Conservation (phyloP, 2,329 filamentous ascomycete genomes). For the Fusarium tupiense region DNA sequence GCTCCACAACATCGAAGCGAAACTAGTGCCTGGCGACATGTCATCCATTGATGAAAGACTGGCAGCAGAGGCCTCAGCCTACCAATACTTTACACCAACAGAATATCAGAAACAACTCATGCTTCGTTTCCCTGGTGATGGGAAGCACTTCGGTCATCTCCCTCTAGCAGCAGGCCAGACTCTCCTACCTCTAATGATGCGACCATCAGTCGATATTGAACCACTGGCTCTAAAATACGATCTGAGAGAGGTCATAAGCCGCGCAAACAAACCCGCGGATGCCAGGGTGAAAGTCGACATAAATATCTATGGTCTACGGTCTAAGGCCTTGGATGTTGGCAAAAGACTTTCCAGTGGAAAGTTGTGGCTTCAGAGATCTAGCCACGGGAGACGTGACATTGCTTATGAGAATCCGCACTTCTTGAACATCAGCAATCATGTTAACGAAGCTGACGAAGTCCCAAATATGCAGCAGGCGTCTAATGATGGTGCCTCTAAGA, state of each 20-base stretch:
- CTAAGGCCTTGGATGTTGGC: background rate
- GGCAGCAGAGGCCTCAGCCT: background rate
- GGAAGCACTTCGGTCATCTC: background rate
- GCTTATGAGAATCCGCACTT: slow-evolving; percentile 9
- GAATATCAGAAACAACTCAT: slow-evolving; percentile 2
- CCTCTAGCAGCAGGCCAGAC: background rate
- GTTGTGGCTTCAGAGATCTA: slow-evolving; percentile 5
- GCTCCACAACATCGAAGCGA: slow-evolving; percentile 17
- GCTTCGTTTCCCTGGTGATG: slow-evolving; percentile 1
- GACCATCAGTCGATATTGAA: background rate
- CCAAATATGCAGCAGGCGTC: background rate
- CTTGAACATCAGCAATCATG: background rate
- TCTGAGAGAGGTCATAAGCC: background rate
- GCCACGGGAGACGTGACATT: background rate
- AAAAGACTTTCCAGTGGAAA: background rate
- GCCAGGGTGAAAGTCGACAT: slow-evolving; percentile 8
- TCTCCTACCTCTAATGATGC: background rate
- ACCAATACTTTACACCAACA: background rate
- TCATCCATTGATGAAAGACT: background rate
- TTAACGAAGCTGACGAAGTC: accelerated
- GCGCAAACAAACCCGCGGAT: background rate
- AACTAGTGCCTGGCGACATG: slow-evolving; percentile 5
- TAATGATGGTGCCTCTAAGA: background rate
- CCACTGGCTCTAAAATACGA: background rate
- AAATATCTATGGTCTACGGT: background rate